phyloP scores from a whole-genome alignment of 2,329 filamentous ascomycete species.

The Chrysosporium queenslandicum region DNA sequence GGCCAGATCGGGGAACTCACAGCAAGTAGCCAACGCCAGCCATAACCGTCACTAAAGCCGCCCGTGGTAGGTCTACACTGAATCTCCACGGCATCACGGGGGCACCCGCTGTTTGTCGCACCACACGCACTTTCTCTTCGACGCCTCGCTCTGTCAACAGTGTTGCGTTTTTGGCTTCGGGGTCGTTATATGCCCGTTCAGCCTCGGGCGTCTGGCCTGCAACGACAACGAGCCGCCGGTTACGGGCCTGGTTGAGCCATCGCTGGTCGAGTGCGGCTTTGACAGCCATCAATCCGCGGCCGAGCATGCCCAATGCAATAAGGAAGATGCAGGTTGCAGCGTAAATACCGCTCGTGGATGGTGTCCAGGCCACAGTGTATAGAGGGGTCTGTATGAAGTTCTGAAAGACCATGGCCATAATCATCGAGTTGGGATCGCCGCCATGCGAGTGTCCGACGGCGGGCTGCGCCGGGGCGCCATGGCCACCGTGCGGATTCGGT shows the following conservation, averaged over 20 bases:
- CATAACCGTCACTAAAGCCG: conserved; percentile 58
- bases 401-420: conserved; percentile 33
- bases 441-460: conserved; percentile 5
- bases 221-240: conserved; percentile 67
- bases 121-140: conserved; percentile 69
- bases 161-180: conserved; percentile 54
- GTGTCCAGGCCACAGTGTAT: conserved; percentile 64
- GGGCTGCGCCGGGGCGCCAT: background rate
- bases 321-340: conserved; percentile 89
- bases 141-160: conserved; percentile 64
- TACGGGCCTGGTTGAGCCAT: conserved; percentile 63
- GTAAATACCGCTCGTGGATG: conserved; percentile 58
- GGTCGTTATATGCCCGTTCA: conserved; percentile 47
- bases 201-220: conserved; percentile 52
- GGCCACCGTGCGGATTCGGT: background rate
- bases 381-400: conserved; percentile 52
- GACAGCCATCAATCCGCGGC: conserved; percentile 61
- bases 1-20: conserved; percentile 46
- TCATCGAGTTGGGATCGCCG: background rate
- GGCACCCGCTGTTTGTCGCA: conserved; percentile 46
- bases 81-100: conserved; percentile 64
- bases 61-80: conserved; percentile 65
- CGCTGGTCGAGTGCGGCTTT: conserved; percentile 50
- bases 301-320: conserved; percentile 60
- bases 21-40: conserved; percentile 74